Evolutionary conservation across 2,329 filamentous ascomycete genomes (phyloP).

Genomic region (Aspergillus intermedius): DNA sequence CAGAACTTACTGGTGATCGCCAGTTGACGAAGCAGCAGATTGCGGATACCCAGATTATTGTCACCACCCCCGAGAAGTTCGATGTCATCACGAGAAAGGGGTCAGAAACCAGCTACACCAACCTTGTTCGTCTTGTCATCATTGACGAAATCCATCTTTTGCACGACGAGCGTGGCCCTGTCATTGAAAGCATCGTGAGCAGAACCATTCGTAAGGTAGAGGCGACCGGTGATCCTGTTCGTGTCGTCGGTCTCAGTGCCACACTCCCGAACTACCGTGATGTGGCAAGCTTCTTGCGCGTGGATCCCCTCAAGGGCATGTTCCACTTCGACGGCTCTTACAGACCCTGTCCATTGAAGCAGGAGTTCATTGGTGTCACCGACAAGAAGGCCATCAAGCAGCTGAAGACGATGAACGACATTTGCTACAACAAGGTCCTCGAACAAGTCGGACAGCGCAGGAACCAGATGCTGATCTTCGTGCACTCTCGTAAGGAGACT

Average conservation of each 20-base stretch:
- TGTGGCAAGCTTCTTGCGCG: conserved; percentile 89
- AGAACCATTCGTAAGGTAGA: conserved; percentile 88
- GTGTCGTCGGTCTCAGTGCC: conserved; percentile 85
- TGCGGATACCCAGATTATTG: conserved; percentile 93
- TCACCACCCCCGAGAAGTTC: conserved; percentile 98
- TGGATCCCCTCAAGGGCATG: conserved; percentile 74
- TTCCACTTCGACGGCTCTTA: conserved; percentile 97
- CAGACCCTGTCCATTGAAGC: conserved; percentile 85
- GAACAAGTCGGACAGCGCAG: conserved; percentile 89
- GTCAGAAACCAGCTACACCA: conserved; percentile 93
- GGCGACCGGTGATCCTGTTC: conserved; percentile 87
- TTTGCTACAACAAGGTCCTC: conserved; percentile 94
- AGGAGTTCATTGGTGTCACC: conserved; percentile 95
- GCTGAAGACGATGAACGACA: conserved; percentile 98
- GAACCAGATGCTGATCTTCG: conserved; percentile 98
- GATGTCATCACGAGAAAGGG: conserved; percentile 98
- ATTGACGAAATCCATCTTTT: conserved; percentile 98
- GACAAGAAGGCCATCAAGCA: conserved; percentile 99
- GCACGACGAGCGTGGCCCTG: conserved; percentile 93
- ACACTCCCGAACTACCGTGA: conserved; percentile 95
- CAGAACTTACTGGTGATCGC: conserved; percentile 94
- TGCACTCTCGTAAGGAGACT: conserved; percentile 96
- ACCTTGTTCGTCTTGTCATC: conserved; percentile 89
- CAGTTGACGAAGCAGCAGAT: conserved; percentile 99
- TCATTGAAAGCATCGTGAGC: conserved; percentile 93